Conservation (phyloP, 768 basidiomycete genomes). For the Cyclocybe cylindracea region DNA sequence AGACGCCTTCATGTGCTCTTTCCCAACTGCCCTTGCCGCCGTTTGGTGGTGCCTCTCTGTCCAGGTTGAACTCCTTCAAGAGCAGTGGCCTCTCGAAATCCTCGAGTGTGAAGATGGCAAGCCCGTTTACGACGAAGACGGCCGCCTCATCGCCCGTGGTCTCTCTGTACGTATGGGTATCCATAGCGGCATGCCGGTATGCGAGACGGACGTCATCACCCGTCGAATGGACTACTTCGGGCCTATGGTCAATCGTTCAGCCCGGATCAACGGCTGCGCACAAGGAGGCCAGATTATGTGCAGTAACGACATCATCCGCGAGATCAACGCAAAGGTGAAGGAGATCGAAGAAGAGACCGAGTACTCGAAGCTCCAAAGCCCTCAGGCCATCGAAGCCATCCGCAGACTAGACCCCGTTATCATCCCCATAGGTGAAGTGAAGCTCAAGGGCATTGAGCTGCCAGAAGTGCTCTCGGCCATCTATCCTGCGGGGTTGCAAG, state of each 20-base stretch:
- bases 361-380: slow-evolving; percentile 56
- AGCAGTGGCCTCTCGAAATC: slow-evolving; percentile 92
- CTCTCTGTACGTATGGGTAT: slow-evolving; percentile 97
- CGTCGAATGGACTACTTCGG: slow-evolving; percentile 98
- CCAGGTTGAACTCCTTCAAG: slow-evolving; percentile 78
- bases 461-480: slow-evolving; percentile 86
- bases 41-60: slow-evolving; percentile 90
- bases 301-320: slow-evolving; percentile 83
- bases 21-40: slow-evolving; percentile 84
- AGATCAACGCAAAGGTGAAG: slow-evolving; percentile 67
- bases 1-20: slow-evolving; percentile 98
- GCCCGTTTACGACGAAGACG: slow-evolving; percentile 66
- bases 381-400: slow-evolving; percentile 73
- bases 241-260: slow-evolving; percentile 91
- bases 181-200: slow-evolving; percentile 87
- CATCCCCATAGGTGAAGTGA: slow-evolving; percentile 82
- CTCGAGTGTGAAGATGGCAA: slow-evolving; percentile 91
- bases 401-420: slow-evolving; percentile 69
- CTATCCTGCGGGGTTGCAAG: slow-evolving; percentile 74
- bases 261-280: slow-evolving; percentile 80
- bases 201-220: slow-evolving; percentile 89
- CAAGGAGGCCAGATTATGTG: slow-evolving; percentile 94
- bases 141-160: slow-evolving; percentile 77
- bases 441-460: slow-evolving; percentile 92
- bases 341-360: slow-evolving; percentile 60